Base-by-base conservation (phyloP, 495 filamentous ascomycete species). In the Hyaloscypha bicolor region DNA sequence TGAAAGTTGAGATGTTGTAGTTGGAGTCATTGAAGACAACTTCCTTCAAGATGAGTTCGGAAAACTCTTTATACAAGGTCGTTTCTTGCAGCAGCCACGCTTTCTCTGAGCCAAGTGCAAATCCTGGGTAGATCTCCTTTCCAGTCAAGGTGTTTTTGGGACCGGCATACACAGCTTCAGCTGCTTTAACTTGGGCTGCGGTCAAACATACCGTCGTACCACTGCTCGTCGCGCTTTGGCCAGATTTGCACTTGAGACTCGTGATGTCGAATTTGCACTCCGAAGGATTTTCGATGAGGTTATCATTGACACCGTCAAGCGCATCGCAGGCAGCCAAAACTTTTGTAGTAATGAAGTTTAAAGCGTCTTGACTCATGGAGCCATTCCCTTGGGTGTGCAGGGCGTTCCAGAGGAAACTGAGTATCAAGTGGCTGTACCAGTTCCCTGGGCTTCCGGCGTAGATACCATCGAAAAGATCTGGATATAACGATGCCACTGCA, bases 31-130 rank as follows among this genome's bases (percentile, higher is more conserved):
- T 69, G 71, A 81, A 85, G 29, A 83, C 80, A 16, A 85, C 73
- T 31, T 85, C 80, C 62, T 85, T 80, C 72, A 85, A 69, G 60
- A 86, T 80, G 16, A 79, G 82, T 16, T 77, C 74, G 11, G 73
- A 71, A 70, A 78, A 81, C 3, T 64, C 59, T 9, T 75, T 22
- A 9, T 75, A 73, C 2, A 81, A 70, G 21, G 9, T 9, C n/a
- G 69, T 68, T 64, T 79, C 74, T 60, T 81, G 80, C 16, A 56
- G 2, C 11, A 76, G 62, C 77, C 76, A 75, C 29, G 70, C 70
- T 31, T 65, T 72, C 67, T 78, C 80, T 32, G 72, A 77, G 51
- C 70, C 75, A 25, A 76, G 57, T 5, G 59, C 67, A n/a, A 78
- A 79, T 9, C 80, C 79, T 0, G 80, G 79, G 60, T 81, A 82